Conservation (phyloP, 1,139 yeast genomes). For the Zhuliangozyma blackwelliae region DNA sequence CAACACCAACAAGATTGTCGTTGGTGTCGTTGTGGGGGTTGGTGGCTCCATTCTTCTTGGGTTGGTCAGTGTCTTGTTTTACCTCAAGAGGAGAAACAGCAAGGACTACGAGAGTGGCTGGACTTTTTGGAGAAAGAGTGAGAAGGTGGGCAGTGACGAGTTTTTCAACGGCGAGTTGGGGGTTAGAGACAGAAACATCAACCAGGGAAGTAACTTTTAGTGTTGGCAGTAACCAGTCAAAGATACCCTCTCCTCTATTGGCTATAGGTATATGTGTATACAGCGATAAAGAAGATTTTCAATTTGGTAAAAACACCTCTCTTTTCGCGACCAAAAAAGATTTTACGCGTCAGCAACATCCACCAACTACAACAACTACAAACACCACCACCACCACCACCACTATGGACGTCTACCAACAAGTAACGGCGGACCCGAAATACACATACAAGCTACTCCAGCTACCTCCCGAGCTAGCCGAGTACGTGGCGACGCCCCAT, state of each 20-base stretch:
- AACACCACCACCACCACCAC: neutral
- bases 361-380: neutral
- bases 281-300: neutral
- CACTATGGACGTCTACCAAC: slow-evolving; percentile 20
- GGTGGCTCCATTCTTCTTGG: slow-evolving; percentile 44
- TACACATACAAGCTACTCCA: slow-evolving; percentile 54
- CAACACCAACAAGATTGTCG: slow-evolving; percentile 42
- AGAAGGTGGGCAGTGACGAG: slow-evolving; percentile 48
- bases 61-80: slow-evolving; percentile 31
- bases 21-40: slow-evolving; percentile 50
- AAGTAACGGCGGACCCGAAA: slow-evolving; percentile 16
- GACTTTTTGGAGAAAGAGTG: slow-evolving; percentile 52
- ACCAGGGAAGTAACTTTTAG: slow-evolving; percentile 44
- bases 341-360: too few species aligned
- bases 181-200: slow-evolving; percentile 40
- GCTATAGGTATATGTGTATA: neutral
- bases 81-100: slow-evolving; percentile 30
- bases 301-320: neutral
- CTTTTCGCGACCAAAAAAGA: too few species aligned
- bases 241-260: too few species aligned
- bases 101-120: slow-evolving; percentile 31
- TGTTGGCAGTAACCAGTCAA: too few species aligned
- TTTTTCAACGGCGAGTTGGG: slow-evolving; percentile 59
- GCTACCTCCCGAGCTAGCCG: slow-evolving; percentile 51
- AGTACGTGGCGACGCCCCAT: slow-evolving; percentile 30